Evolutionary conservation across 371 early-diverging fungal genomes (phyloP).

Genomic region (Actinomortierella wolfii): DNA sequence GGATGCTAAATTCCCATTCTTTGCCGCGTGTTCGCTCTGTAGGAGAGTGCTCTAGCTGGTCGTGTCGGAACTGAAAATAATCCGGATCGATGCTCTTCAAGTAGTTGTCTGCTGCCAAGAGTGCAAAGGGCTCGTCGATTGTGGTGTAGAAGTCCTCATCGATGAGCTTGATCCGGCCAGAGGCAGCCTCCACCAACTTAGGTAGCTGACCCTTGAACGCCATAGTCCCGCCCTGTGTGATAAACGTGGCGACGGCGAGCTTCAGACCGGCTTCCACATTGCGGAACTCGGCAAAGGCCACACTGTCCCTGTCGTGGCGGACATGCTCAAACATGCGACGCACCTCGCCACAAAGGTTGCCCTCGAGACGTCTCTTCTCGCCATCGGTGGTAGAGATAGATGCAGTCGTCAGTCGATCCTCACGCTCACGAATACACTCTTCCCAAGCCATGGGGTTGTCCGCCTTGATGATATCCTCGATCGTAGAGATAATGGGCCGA

Average conservation of each 20-base stretch:
- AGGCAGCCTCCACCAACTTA: conserved; percentile 14
- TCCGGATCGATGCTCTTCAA: conserved; percentile 4
- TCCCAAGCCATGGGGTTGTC: conserved; percentile 11
- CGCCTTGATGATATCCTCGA: conserved; percentile 18
- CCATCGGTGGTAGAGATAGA: not conserved
- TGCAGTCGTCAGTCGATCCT: conserved; percentile 15
- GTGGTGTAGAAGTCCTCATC: conserved; percentile 7
- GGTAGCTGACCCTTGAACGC: conserved; percentile 16
- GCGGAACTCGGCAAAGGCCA: conserved; percentile 10
- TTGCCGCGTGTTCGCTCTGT: conserved; percentile 10
- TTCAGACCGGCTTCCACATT: conserved; percentile 2
- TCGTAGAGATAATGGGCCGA: conserved; percentile 15
- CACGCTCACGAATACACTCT: conserved; percentile 5
- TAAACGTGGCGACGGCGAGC: conserved; percentile 7
- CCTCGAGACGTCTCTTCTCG: conserved; percentile 9
- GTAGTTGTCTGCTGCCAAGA: conserved; percentile 16
- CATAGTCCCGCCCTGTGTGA: conserved; percentile 14
- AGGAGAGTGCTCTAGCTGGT: conserved; percentile 1
- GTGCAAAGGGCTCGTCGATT: conserved; percentile 14
- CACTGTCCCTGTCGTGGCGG: not conserved
- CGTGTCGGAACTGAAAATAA: conserved; percentile 2
- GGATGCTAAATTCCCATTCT: conserved; percentile 12
- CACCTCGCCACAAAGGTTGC: conserved; percentile 13
- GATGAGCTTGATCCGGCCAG: conserved; percentile 11
- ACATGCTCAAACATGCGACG: conserved; percentile 2